Conservation (phyloP, 257 asterid species). For the Paulownia fortunei region DNA sequence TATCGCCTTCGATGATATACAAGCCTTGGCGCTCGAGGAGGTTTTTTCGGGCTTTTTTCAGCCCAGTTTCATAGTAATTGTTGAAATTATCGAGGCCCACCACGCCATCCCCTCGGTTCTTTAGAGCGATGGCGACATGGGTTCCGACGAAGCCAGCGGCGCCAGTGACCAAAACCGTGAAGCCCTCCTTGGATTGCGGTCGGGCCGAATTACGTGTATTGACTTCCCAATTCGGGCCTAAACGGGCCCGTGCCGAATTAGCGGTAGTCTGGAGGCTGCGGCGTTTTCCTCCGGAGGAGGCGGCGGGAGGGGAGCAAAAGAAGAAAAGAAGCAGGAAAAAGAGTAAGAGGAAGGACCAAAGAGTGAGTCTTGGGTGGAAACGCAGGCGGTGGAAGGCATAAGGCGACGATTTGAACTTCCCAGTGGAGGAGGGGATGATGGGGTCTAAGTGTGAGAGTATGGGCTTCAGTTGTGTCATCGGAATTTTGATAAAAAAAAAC, state of each 20-base stretch:
- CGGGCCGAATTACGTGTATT: slow-evolving; percentile 71
- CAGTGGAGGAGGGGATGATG: slow-evolving; percentile 64
- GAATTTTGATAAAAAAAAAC: not conserved
- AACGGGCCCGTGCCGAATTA: not conserved
- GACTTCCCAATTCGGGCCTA: slow-evolving; percentile 56
- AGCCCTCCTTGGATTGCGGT: slow-evolving; percentile 49
- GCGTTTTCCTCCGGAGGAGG: slow-evolving; percentile 48
- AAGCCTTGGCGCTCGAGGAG: slow-evolving; percentile 63
- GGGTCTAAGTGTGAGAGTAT: slow-evolving; percentile 67
- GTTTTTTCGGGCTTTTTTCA: slow-evolving; percentile 68
- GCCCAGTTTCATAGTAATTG: slow-evolving; percentile 68
- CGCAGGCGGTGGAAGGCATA: slow-evolving; percentile 65
- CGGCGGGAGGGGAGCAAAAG: slow-evolving; percentile 53
- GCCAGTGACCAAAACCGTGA: slow-evolving; percentile 77
- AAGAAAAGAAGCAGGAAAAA: slow-evolving; percentile 51
- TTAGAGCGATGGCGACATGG: slow-evolving; percentile 66
- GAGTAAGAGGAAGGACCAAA: slow-evolving; percentile 68
- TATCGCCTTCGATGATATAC: slow-evolving; percentile 62
- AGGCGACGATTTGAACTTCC: slow-evolving; percentile 63
- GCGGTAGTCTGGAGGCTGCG: slow-evolving; percentile 43
- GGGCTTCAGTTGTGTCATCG: slow-evolving; percentile 72
- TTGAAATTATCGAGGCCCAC: slow-evolving; percentile 83
- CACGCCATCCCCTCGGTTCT: slow-evolving; percentile 79
- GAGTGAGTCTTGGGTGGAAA: slow-evolving; percentile 64
- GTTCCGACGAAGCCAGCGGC: slow-evolving; percentile 85